Conservation (phyloP, 306 rosid genomes). For the Comarum palustre region DNA sequence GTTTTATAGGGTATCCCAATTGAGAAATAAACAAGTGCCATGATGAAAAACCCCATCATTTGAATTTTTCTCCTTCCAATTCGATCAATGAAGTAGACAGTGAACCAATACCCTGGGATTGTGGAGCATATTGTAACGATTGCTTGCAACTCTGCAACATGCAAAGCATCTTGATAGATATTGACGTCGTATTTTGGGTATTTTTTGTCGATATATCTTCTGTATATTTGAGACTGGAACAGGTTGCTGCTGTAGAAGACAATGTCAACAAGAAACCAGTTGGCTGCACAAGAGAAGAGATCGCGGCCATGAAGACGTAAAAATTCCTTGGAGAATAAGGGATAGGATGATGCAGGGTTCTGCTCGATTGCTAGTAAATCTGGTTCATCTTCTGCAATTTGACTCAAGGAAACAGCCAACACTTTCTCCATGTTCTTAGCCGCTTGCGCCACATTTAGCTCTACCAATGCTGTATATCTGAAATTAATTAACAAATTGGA, state of each 20-base stretch:
- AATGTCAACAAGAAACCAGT: slow-evolving; percentile 61
- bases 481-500: not conserved
- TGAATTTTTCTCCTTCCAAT: slow-evolving; percentile 65
- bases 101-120: slow-evolving; percentile 74
- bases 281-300: slow-evolving; percentile 52
- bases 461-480: slow-evolving; percentile 82
- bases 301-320: slow-evolving; percentile 58
- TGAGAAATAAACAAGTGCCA: slow-evolving; percentile 48
- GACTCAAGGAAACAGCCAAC: slow-evolving; percentile 42
- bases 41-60: slow-evolving; percentile 53
- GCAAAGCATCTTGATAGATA: slow-evolving; percentile 36
- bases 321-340: slow-evolving; percentile 48
- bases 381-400: slow-evolving; percentile 45
- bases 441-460: slow-evolving; percentile 61
- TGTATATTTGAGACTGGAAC: slow-evolving; percentile 58
- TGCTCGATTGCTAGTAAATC: not conserved
- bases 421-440: slow-evolving; percentile 73
- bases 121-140: slow-evolving; percentile 53
- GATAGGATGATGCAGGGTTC: slow-evolving; percentile 12
- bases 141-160: slow-evolving; percentile 54
- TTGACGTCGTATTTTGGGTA: accelerated
- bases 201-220: not conserved
- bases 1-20: slow-evolving; percentile 55
- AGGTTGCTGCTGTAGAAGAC: slow-evolving; percentile 73
- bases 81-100: slow-evolving; percentile 62